phyloP scores from a whole-genome alignment of 2,329 filamentous ascomycete genomes.

The Emergomyces africanus region DNA sequence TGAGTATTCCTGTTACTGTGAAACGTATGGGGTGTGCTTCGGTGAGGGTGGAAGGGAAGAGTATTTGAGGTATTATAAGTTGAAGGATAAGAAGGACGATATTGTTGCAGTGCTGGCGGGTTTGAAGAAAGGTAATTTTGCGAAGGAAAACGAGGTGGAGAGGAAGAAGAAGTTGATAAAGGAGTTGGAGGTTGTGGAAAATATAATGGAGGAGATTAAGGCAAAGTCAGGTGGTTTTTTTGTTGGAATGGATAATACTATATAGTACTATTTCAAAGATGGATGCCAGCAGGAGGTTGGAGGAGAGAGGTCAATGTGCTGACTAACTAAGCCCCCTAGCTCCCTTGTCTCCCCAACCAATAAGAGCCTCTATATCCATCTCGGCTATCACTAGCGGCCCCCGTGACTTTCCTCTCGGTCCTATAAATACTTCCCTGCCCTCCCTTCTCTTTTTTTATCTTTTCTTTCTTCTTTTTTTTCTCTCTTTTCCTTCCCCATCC shows the following conservation, averaged over 20 bases:
- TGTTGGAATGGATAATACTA: neutral
- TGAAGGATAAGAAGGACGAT: neutral
- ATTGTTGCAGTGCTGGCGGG: slow-evolving; percentile 33
- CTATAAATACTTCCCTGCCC: slow-evolving; percentile 11
- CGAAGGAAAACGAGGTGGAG: neutral
- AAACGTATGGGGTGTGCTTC: slow-evolving; percentile 51
- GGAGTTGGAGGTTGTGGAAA: neutral
- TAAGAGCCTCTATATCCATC: neutral
- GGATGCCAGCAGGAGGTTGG: too few relatives aligned
- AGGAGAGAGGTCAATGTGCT: too few relatives aligned
- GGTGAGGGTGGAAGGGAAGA: slow-evolving; percentile 11
- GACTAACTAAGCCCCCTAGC: neutral
- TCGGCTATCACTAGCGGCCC: slow-evolving; percentile 8
- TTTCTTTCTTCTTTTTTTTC: slow-evolving; percentile 10
- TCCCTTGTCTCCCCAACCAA: neutral
- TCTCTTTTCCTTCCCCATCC: slow-evolving; percentile 41
- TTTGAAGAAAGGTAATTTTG: slow-evolving; percentile 6
- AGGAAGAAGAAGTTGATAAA: neutral
- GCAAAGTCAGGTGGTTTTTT: neutral
- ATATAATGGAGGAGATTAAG: neutral
- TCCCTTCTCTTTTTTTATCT: slow-evolving; percentile 1
- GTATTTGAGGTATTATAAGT: neutral
- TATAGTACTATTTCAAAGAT: too few relatives aligned
- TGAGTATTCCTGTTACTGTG: slow-evolving; percentile 49
- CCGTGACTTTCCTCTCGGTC: neutral